These are phyloP conservation scores for Narthecium ossifragum DNA, from an alignment of 106 monocot genomes.

Conservation along the genomic window DNA sequence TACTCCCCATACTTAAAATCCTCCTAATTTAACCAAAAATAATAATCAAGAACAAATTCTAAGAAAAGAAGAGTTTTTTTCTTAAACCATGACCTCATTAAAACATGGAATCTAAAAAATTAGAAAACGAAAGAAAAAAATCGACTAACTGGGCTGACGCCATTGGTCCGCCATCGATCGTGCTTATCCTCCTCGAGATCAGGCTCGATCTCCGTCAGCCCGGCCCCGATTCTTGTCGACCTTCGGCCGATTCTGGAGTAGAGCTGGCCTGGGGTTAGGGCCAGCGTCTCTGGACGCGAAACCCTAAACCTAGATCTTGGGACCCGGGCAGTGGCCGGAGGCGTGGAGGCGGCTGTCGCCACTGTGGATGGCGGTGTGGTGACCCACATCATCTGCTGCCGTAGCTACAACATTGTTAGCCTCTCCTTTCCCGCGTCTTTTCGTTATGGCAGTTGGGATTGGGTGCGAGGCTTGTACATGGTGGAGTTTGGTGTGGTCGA, in stretches of 20 bases:
- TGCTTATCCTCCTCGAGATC: conserved; percentile 73
- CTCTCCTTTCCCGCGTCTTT: neutral
- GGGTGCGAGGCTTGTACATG: neutral
- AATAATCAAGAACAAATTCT: conserved; percentile 6
- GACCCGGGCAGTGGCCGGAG: neutral
- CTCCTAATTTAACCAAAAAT: conserved; percentile 34
- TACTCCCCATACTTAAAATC: conserved; percentile 84
- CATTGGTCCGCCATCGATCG: conserved; percentile 64
- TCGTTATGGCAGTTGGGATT: neutral
- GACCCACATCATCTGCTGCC: too few relatives aligned
- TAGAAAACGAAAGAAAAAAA: neutral
- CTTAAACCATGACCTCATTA: neutral
- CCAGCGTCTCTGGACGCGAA: neutral
- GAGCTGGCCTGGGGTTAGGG: too few relatives aligned
- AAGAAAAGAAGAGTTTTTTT: neutral
- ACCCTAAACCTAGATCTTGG: neutral
- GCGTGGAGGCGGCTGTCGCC: neutral
- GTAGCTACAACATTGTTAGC: neutral
- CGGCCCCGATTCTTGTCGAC: conserved; percentile 29
- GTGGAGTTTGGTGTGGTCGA: neutral
- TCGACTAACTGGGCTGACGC: conserved; percentile 46
- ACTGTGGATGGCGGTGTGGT: neutral
- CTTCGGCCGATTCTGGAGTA: neutral
- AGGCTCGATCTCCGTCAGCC: conserved; percentile 80
- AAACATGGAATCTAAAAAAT: neutral